phyloP scores from a whole-genome alignment of 148 eudicot species.

The Cornus controversa region DNA sequence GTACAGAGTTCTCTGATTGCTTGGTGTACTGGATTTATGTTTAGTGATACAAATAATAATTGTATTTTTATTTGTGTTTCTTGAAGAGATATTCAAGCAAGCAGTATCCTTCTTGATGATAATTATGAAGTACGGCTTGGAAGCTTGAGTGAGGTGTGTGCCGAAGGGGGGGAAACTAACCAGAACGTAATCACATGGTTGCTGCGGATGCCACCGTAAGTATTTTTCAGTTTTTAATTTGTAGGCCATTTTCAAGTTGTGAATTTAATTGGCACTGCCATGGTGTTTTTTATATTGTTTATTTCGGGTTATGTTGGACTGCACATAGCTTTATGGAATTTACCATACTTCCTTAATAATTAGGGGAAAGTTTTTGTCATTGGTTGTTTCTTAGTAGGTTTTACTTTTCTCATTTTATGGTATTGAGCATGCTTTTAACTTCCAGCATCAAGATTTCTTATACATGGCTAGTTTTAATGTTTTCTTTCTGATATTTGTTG shows the following conservation, averaged over 20 bases:
- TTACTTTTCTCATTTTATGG: too few relatives aligned
- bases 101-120: constrained; percentile 54
- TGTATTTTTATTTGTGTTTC: not conserved
- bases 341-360: too few relatives aligned
- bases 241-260: not conserved
- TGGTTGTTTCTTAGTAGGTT: too few relatives aligned
- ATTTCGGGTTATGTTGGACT: not conserved
- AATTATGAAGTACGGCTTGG: constrained; percentile 49
- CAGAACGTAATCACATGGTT: constrained; percentile 33
- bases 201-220: constrained; percentile 37
- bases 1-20: not conserved
- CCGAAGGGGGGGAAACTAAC: constrained; percentile 28
- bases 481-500: too few relatives aligned
- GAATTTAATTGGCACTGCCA: not conserved
- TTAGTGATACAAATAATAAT: not conserved
- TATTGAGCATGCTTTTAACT: too few relatives aligned
- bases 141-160: constrained; percentile 38
- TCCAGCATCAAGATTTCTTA: too few relatives aligned
- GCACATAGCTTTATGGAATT: not conserved
- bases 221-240: constrained; percentile 9
- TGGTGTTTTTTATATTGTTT: not conserved
- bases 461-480: too few relatives aligned
- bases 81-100: constrained; percentile 43
- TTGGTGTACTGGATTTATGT: not conserved
- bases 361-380: too few relatives aligned